These are phyloP conservation scores for Agapanthus africanus DNA, from an alignment of 106 monocot species.

Conservation along the genomic window DNA sequence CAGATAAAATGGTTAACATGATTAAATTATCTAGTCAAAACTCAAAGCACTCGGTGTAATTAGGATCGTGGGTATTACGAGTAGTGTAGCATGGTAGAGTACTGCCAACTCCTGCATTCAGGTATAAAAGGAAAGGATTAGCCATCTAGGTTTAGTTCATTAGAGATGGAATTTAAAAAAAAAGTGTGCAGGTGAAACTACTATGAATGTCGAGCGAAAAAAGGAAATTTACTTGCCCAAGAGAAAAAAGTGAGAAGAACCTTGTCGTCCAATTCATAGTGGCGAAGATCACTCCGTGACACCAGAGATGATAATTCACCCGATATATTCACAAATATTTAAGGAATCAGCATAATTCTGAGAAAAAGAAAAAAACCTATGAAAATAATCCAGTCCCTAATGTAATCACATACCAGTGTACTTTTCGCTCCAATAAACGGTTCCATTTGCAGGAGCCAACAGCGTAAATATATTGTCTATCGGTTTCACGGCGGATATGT, in stretches of 20 bases:
- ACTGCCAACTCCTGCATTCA: constrained; percentile 61
- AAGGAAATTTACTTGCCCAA: constrained; percentile 41
- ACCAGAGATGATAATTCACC: constrained; percentile 56
- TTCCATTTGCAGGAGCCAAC: constrained; percentile 75
- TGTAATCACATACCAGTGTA: constrained; percentile 40
- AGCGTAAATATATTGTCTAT: constrained; percentile 35
- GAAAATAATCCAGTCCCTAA: too few relatives aligned
- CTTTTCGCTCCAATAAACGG: constrained; percentile 58
- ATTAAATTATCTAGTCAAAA: too few relatives aligned
- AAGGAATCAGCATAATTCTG: too few relatives aligned
- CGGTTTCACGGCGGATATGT: constrained; percentile 62
- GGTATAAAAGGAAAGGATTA: too few relatives aligned
- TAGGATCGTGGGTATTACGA: constrained; percentile 38
- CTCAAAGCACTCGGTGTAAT: too few relatives aligned
- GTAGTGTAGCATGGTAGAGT: constrained; percentile 59
- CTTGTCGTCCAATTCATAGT: constrained; percentile 58
- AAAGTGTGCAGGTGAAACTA: too few relatives aligned
- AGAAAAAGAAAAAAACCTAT: not conserved
- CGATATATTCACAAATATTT: too few relatives aligned
- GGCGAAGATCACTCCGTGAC: constrained; percentile 42
- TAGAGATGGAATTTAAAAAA: too few relatives aligned
- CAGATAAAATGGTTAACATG: not conserved
- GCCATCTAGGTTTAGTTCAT: too few relatives aligned
- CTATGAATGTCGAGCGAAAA: not conserved
- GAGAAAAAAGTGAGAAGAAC: constrained; percentile 63